Percentiles rank a stretch among this genome's conserved stretches.
phyloP scores from a whole-genome alignment of 441 rosid genomes.

The Flueggea neowawraea region DNA sequence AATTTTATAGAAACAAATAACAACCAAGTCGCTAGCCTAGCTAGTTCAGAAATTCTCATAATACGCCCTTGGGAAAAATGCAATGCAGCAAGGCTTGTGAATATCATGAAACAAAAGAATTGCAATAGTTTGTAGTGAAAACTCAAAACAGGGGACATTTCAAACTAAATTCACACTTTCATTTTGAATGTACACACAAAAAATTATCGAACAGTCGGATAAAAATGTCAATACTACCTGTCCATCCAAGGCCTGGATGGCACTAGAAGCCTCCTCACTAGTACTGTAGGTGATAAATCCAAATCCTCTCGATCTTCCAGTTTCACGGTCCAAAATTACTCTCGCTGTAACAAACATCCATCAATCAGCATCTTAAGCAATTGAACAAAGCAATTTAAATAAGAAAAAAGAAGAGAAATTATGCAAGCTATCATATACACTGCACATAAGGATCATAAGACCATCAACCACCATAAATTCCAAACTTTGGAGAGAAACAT shows the following conservation, averaged over 20 bases:
- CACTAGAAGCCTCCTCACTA: conserved; percentile 74
- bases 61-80: no score
- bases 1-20: no score
- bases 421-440: no score
- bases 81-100: no score
- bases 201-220: background rate
- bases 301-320: conserved; percentile 94
- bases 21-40: no score
- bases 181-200: background rate
- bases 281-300: conserved; percentile 74
- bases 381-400: background rate
- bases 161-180: no score
- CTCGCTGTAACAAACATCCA: conserved; percentile 43
- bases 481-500: background rate
- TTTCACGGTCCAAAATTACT: conserved; percentile 84
- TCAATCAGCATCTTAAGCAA: conserved; percentile 7
- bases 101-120: no score
- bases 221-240: conserved; percentile 36
- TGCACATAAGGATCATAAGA: no score
- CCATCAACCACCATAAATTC: background rate
- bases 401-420: background rate
- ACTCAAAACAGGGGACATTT: no score
- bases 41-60: no score
- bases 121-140: no score
- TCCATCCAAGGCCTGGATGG: conserved; percentile 95